Conservation (phyloP, 139 green algal species). For the Asterochloris erici region DNA sequence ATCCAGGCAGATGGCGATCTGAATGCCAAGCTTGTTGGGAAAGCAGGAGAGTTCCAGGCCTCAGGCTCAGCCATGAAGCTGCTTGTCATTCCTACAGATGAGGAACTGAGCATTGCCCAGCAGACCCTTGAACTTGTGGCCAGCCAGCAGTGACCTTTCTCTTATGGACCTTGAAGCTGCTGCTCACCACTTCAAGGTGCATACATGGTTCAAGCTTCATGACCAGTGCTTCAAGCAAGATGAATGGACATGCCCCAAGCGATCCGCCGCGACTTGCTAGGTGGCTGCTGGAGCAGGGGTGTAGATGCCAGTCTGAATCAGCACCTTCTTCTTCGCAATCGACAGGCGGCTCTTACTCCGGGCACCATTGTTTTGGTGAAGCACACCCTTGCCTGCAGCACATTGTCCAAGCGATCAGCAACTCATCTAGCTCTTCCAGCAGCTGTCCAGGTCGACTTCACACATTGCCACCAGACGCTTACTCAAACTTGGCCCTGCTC, state of each 20-base stretch:
- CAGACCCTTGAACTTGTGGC: conserved; percentile 65
- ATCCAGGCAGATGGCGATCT: conserved; percentile 58
- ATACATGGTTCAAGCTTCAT: too few relatives aligned
- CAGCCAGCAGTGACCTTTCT: background rate
- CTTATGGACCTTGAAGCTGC: too few relatives aligned
- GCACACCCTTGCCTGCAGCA: conserved; percentile 68
- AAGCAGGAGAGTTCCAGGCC: conserved; percentile 47
- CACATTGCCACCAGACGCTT: too few relatives aligned
- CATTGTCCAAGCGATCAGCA: background rate
- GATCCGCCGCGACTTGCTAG: background rate
- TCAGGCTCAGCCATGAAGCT: conserved; percentile 45
- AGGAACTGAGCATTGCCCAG: conserved; percentile 86
- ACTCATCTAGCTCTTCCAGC: background rate
- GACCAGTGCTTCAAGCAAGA: too few relatives aligned
- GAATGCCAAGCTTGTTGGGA: conserved; percentile 53
- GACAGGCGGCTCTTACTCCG: conserved; percentile 79
- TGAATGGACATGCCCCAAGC: background rate
- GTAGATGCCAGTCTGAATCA: conserved; percentile 65
- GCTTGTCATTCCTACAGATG: conserved; percentile 87
- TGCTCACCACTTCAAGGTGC: too few relatives aligned
- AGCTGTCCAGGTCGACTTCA: background rate
- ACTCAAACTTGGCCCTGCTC: too few relatives aligned
- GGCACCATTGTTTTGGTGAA: conserved; percentile 83
- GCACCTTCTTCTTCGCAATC: conserved; percentile 49
- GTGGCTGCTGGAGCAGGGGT: conserved; percentile 25